Conservation (phyloP, 2,329 filamentous ascomycete genomes). For the Diplodia seriata region DNA sequence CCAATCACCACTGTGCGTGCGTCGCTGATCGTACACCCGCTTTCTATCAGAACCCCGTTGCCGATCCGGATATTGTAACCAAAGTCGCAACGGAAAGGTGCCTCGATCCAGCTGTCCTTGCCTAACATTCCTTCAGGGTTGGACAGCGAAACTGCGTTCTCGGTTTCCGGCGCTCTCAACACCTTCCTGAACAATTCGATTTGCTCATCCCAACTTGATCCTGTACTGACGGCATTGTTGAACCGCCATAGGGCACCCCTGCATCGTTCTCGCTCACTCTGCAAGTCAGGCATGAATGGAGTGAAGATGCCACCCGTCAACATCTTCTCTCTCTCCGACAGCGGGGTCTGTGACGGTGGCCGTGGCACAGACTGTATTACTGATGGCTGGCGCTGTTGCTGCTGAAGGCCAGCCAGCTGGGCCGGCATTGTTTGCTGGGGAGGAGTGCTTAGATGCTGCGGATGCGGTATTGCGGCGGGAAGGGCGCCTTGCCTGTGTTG, state of each 20-base stretch:
- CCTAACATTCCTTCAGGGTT: conserved; percentile 65
- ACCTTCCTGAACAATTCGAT: conserved; percentile 75
- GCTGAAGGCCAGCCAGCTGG: conserved; percentile 52
- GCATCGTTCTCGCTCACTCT: conserved; percentile 85
- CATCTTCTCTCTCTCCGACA: conserved; percentile 90
- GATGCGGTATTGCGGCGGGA: conserved; percentile 33
- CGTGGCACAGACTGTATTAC: not conserved
- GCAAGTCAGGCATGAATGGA: conserved; percentile 77
- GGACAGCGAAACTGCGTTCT: too few relatives aligned
- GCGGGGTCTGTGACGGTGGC: conserved; percentile 33
- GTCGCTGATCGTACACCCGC: conserved; percentile 86
- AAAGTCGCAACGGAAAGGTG: conserved; percentile 91
- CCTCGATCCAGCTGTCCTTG: conserved; percentile 78
- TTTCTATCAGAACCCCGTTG: conserved; percentile 81
- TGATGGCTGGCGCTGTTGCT: conserved; percentile 37
- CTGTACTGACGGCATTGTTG: conserved; percentile 73
- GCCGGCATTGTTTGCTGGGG: conserved; percentile 40
- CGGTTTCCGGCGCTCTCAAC: conserved; percentile 48
- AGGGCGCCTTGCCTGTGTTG: conserved; percentile 27
- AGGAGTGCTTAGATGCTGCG: conserved; percentile 28
- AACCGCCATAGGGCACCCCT: conserved; percentile 81
- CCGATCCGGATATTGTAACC: conserved; percentile 94
- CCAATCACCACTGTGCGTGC: conserved; percentile 84
- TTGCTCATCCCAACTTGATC: conserved; percentile 70
- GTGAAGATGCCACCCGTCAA: conserved; percentile 78